phyloP scores from a whole-genome alignment of 1,284 basidiomycete species.

The Xerocomus amazonicus region DNA sequence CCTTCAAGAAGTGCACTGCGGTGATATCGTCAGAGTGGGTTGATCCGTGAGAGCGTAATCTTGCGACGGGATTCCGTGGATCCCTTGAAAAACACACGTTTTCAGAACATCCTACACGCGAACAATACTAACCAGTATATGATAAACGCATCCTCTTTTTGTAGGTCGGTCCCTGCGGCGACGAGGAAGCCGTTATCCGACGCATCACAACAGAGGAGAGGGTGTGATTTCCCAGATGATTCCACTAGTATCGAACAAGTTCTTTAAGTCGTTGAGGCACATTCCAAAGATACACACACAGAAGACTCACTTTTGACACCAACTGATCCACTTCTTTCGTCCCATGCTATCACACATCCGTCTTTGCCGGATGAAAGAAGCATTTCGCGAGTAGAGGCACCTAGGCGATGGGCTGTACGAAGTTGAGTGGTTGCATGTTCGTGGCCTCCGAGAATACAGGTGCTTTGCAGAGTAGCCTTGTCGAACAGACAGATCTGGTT shows the following conservation, averaged over 20 bases:
- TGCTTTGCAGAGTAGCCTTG: constrained; percentile 45
- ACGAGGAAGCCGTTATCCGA: constrained; percentile 62
- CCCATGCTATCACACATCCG: constrained; percentile 66
- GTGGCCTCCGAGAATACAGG: constrained; percentile 54
- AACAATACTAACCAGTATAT: constrained; percentile 58
- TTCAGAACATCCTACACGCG: neutral
- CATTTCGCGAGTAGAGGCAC: constrained; percentile 30
- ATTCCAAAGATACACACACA: constrained; percentile 15
- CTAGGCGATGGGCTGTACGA: constrained; percentile 37
- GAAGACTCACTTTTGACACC: constrained; percentile 56
- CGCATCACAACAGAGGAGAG: constrained; percentile 64
- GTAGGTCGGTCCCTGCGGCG: constrained; percentile 67
- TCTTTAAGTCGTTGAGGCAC: constrained; percentile 46
- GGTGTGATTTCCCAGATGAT: constrained; percentile 40
- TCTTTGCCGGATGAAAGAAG: constrained; percentile 64
- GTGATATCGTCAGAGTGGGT: constrained; percentile 82
- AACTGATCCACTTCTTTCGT: constrained; percentile 52
- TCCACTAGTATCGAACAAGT: constrained; percentile 40
- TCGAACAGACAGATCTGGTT: constrained; percentile 63
- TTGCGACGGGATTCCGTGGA: constrained; percentile 48
- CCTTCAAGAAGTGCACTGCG: constrained; percentile 50
- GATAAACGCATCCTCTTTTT: constrained; percentile 66
- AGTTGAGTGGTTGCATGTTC: constrained; percentile 50
- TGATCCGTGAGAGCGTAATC: constrained; percentile 50
- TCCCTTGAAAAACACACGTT: constrained; percentile 45